These are phyloP conservation scores for Dioszegia hungarica DNA, from an alignment of 768 basidiomycete genomes.

Conservation along the genomic window DNA sequence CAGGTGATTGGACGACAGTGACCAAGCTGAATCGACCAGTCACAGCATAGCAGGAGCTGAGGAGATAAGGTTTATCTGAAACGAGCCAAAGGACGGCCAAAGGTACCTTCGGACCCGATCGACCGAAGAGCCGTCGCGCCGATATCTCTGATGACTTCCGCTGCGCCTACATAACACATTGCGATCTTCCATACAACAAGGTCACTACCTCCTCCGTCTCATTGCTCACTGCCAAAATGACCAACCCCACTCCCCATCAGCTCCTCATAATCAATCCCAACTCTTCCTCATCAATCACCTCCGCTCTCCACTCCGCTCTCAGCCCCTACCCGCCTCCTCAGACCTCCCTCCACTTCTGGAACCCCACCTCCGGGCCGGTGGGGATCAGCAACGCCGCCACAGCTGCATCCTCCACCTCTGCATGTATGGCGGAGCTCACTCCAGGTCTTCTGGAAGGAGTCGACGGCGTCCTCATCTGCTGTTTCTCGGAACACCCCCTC, in stretches of 20 bases:
- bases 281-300: constrained; percentile 26
- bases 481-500: constrained; percentile 31
- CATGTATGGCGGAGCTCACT: constrained; percentile 28
- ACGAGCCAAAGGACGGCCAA: too few species aligned
- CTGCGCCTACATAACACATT: too few species aligned
- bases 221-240: not conserved
- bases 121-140: too few species aligned
- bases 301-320: constrained; percentile 14
- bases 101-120: too few species aligned
- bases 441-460: not conserved
- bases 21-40: too few species aligned
- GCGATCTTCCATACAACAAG: too few species aligned
- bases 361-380: constrained; percentile 21
- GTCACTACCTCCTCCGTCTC: too few species aligned
- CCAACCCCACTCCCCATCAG: not conserved
- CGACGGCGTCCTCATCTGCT: constrained; percentile 17
- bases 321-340: constrained; percentile 1
- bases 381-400: constrained; percentile 24
- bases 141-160: too few species aligned
- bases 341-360: constrained; percentile 13
- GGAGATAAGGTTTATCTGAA: too few species aligned
- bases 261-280: constrained; percentile 31
- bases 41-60: too few species aligned
- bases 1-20: too few species aligned
- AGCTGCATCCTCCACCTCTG: constrained; percentile 9